phyloP scores from a whole-genome alignment of 768 basidiomycete species.

The Suillus bovinus region DNA sequence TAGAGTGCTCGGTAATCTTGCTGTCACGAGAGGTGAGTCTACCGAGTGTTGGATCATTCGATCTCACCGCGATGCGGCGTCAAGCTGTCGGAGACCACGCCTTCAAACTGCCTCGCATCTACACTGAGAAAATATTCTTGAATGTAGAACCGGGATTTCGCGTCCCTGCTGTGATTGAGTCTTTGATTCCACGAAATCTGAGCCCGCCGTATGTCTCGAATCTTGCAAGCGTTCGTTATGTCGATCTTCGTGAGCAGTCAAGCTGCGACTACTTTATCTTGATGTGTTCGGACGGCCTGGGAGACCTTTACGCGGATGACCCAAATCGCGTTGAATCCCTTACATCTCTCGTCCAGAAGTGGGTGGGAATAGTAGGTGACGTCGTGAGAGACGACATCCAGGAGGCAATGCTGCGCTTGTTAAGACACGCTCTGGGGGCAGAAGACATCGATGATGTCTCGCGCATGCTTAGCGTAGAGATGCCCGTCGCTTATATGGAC shows the following conservation, averaged over 20 bases:
- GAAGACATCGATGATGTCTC: conserved; percentile 43
- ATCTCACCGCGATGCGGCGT: not conserved
- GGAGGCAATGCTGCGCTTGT: conserved; percentile 34
- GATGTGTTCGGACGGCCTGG: conserved; percentile 53
- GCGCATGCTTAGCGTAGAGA: conserved; percentile 50
- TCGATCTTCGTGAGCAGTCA: conserved; percentile 29
- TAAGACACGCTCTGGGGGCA: conserved; percentile 48
- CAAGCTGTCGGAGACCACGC: conserved; percentile 54
- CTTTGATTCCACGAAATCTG: conserved; percentile 43
- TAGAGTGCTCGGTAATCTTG: conserved; percentile 54
- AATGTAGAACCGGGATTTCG: conserved; percentile 40
- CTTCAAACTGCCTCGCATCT: conserved; percentile 52
- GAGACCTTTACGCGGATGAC: conserved; percentile 31
- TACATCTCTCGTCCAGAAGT: conserved; percentile 28
- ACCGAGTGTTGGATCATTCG: not conserved
- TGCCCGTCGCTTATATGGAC: conserved; percentile 41
- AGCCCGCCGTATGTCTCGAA: conserved; percentile 58
- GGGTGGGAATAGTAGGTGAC: conserved; percentile 36
- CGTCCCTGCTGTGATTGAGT: conserved; percentile 36
- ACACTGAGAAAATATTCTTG: conserved; percentile 47
- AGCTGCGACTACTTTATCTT: conserved; percentile 38
- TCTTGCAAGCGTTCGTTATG: conserved; percentile 42
- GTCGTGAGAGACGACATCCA: conserved; percentile 8
- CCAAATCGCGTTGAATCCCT: conserved; percentile 25
- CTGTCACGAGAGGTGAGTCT: conserved; percentile 31